Conservation (phyloP, 768 basidiomycete species). For the Kwoniella sp. region DNA sequence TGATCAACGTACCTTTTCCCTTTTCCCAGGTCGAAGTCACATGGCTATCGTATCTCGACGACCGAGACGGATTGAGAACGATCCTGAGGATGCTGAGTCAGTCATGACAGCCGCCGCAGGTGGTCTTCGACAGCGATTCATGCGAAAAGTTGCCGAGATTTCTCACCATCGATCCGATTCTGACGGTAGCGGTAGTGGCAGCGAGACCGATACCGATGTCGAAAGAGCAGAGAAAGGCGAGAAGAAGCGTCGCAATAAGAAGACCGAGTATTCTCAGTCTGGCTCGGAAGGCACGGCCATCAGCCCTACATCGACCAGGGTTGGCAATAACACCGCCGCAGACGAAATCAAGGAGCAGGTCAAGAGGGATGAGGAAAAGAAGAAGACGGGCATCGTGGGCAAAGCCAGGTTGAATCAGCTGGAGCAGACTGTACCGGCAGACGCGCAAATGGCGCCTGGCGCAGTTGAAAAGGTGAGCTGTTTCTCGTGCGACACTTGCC, state of each 20-base stretch:
- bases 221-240: conserved; percentile 40
- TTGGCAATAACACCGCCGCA: conserved; percentile 7
- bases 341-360: conserved; percentile 29
- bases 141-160: conserved; percentile 66
- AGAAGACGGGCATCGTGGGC: conserved; percentile 45
- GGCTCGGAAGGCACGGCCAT: conserved; percentile 6
- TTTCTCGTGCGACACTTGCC: background rate
- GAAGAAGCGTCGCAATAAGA: conserved; percentile 45
- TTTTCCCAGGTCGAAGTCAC: conserved; percentile 66
- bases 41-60: conserved; percentile 87
- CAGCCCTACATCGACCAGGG: conserved; percentile 10
- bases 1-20: background rate
- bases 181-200: conserved; percentile 57
- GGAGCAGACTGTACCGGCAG: conserved; percentile 86
- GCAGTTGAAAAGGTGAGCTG: conserved; percentile 70
- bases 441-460: conserved; percentile 76
- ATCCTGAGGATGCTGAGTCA: conserved; percentile 49
- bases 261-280: conserved; percentile 12
- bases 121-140: conserved; percentile 75
- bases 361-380: conserved; percentile 24
- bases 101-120: conserved; percentile 80
- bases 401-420: conserved; percentile 56
- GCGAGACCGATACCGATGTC: conserved; percentile 27
- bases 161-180: conserved; percentile 62
- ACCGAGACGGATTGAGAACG: conserved; percentile 58